Evolutionary conservation across 805 yeast genomes (phyloP).

Genomic region (Candida ponderosae): DNA sequence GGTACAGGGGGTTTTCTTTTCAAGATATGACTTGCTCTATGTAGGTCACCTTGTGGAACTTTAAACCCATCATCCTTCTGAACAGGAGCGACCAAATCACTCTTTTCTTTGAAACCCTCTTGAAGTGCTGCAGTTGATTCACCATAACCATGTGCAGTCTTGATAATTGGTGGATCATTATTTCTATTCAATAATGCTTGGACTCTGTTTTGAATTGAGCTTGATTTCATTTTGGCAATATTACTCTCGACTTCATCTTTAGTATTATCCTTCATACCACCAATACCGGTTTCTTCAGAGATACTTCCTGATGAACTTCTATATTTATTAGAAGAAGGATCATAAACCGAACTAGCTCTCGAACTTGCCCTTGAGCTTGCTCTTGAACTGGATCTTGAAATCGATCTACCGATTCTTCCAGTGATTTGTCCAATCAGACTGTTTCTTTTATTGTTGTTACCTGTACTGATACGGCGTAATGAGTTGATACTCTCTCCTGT

Average conservation of each 20-base stretch:
- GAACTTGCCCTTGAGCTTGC: conserved; percentile 4
- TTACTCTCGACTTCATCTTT: neutral
- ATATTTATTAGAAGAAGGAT: conserved; percentile 12
- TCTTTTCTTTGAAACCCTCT: conserved; percentile 10
- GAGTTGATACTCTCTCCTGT: conserved; percentile 25
- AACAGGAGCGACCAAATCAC: too few relatives aligned
- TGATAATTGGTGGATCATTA: conserved; percentile 37
- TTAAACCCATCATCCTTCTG: conserved; percentile 24
- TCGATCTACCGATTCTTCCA: conserved; percentile 15
- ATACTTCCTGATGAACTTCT: conserved; percentile 17
- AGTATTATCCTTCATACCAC: neutral
- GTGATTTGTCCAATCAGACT: conserved; percentile 18
- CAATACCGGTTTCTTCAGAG: conserved; percentile 15
- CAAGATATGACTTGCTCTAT: too few relatives aligned
- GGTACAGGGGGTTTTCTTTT: conserved; percentile 10
- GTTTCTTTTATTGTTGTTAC: conserved; percentile 13
- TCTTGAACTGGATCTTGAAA: neutral
- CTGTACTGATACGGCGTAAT: conserved; percentile 20
- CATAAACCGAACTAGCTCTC: conserved; percentile 17
- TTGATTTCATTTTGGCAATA: conserved; percentile 2
- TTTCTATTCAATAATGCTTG: conserved; percentile 23
- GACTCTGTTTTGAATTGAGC: conserved; percentile 21
- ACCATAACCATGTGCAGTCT: conserved; percentile 80
- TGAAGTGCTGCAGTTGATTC: conserved; percentile 38
- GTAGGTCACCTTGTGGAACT: conserved; percentile 10